Evolutionary conservation across 257 asterid species (phyloP).

Genomic region (Misopates orontium): DNA sequence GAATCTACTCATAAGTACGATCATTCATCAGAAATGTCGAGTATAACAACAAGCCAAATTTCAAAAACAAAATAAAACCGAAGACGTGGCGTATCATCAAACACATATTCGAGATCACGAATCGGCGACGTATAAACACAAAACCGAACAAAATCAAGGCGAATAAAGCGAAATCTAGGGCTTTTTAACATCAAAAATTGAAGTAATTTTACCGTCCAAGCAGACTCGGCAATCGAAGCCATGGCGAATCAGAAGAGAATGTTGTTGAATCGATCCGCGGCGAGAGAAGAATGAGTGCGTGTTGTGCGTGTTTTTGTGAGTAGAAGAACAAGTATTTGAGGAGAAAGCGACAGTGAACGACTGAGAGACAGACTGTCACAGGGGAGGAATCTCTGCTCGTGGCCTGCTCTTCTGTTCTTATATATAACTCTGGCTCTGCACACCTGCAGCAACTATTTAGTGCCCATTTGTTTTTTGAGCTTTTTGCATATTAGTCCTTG

Average conservation of each 20-base stretch:
- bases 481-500: too few relatives aligned
- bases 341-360: not conserved
- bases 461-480: not conserved
- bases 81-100: not conserved
- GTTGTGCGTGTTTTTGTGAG: not conserved
- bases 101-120: not conserved
- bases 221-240: slow-evolving; percentile 45
- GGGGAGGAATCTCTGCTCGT: slow-evolving; percentile 39
- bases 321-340: not conserved
- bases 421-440: slow-evolving; percentile 9
- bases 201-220: slow-evolving; percentile 48
- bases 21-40: not conserved
- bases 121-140: not conserved
- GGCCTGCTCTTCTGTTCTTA: not conserved
- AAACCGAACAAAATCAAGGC: not conserved
- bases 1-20: not conserved
- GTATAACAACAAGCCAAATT: not conserved
- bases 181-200: slow-evolving; percentile 22
- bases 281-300: slow-evolving; percentile 14
- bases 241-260: slow-evolving; percentile 24
- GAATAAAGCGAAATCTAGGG: slow-evolving; percentile 33
- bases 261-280: slow-evolving; percentile 24
- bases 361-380: slow-evolving; percentile 35
- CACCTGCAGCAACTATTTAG: slow-evolving; percentile 15
- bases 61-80: not conserved